Conservation (phyloP, 805 yeast genomes). For the Spathaspora sp. region DNA sequence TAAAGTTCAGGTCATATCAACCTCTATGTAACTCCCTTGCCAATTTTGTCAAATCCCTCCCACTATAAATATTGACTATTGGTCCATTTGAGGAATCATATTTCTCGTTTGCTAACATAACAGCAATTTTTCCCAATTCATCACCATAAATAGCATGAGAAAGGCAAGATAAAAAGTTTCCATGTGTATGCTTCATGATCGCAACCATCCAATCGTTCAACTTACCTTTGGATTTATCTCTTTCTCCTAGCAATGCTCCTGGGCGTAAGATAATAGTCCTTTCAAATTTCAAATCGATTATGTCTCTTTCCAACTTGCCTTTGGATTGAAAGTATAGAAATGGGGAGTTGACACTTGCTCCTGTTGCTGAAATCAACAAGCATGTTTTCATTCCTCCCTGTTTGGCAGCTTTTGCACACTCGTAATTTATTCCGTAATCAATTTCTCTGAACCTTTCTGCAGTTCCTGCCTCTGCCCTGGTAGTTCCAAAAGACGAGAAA, state of each 20-base stretch:
- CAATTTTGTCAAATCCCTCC: conserved; percentile 14
- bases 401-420: conserved; percentile 70
- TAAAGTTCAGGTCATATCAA: neutral
- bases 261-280: conserved; percentile 75
- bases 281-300: conserved; percentile 61
- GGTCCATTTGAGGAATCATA: neutral
- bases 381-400: conserved; percentile 63
- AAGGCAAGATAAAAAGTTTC: neutral
- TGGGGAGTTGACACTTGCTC: conserved; percentile 58
- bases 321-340: conserved; percentile 65
- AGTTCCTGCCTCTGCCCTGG: conserved; percentile 68
- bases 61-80: conserved; percentile 10
- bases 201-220: conserved; percentile 16
- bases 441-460: conserved; percentile 65
- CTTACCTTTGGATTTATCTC: conserved; percentile 42
- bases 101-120: conserved; percentile 31
- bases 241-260: conserved; percentile 65
- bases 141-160: conserved; percentile 49
- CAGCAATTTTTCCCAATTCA: conserved; percentile 64
- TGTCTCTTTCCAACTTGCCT: conserved; percentile 71
- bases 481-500: conserved; percentile 74
- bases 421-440: conserved; percentile 70
- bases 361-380: conserved; percentile 61
- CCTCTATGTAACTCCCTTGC: conserved; percentile 8
- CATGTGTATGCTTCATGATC: neutral